Base-by-base conservation (phyloP, 768 basidiomycete genomes). In the Russula virescens region DNA sequence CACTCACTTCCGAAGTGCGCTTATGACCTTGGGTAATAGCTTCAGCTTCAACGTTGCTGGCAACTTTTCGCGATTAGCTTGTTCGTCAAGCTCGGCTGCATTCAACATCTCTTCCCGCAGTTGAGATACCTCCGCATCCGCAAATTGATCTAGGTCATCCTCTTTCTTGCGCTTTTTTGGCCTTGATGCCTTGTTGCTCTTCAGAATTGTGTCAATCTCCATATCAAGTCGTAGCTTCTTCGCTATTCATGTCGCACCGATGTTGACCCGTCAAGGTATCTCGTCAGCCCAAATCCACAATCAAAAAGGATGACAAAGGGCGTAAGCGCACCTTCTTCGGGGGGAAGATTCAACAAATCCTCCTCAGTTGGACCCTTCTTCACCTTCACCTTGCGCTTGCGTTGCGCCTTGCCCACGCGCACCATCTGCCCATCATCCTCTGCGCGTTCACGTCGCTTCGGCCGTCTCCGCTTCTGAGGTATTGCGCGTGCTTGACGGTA, bases 101-200 rank as follows among this genome's bases (percentile, higher is more conserved):
- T 77, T 76, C 50, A 89, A 80, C 96, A 99, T 98, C 40, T 83
- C 76, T 67, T 93, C 89, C 31, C 91, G 82, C n/a, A 98, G 78
- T n/a, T 87, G 79, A 0, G 88, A 88, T 42, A 98, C 92, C 69
- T 96, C 88, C 62, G 91, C 91, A 69, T 98, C 95, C 42, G 93
- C 91, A 67, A 88, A 88, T 23, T 82, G 82, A 70, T 98, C 96
- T 38, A 97, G 75, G 69, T 92, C 91, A 1, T 90, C 91, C 56
- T 84, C 91, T 71, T 88, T 87, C 76, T 91, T 93, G 67, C 85
- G 81, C 67, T 84, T 81, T 69, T 81, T 84, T 43, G 78, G 81
- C 18, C 87, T 78, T 28, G 81, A 79, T 3, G 78, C 73, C 72
- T 88, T 90, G 71, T 90, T 92, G 4, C 86, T 79, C 74, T 91